Percentiles rank a stretch among this genome's conserved stretches.
These are phyloP conservation scores for Suhomyces anneliseae DNA, from an alignment of 1,139 yeast species.

Conservation along the genomic window DNA sequence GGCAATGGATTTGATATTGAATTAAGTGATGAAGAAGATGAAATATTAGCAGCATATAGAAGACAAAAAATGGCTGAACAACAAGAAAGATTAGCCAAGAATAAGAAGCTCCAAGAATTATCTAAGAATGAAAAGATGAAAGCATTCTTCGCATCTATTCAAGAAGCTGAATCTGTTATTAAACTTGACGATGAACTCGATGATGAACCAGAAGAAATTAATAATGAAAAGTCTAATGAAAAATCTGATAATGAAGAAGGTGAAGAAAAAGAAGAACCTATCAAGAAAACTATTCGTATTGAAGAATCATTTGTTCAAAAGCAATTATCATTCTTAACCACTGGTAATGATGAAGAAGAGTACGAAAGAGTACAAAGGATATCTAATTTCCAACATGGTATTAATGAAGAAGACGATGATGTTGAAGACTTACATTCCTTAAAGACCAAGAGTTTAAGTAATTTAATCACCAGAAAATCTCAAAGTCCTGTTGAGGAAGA, in stretches of 20 bases:
- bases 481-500: conserved; percentile 18
- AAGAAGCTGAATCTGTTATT: conserved; percentile 39
- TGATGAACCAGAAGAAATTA: conserved; percentile 13
- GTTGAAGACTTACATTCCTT: conserved; percentile 47
- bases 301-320: conserved; percentile 63
- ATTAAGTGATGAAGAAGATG: conserved; percentile 66
- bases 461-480: conserved; percentile 25
- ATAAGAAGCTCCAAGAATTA: conserved; percentile 50
- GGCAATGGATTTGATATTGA: conserved; percentile 63
- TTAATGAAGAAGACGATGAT: conserved; percentile 34
- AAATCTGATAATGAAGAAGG: conserved; percentile 16
- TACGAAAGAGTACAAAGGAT: conserved; percentile 35
- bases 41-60: conserved; percentile 52
- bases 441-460: conserved; percentile 48
- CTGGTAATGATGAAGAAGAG: conserved; percentile 34
- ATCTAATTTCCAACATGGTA: conserved; percentile 41
- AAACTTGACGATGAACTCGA: conserved; percentile 31
- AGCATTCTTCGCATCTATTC: conserved; percentile 74
- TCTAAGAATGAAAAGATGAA: conserved; percentile 56
- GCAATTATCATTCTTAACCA: conserved; percentile 60
- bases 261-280: conserved; percentile 20
- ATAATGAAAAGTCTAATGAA: conserved; percentile 16
- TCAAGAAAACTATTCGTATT: conserved; percentile 26
- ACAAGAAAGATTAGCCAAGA: conserved; percentile 54
- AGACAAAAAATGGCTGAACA: conserved; percentile 56